Conservation (phyloP, 1,284 basidiomycete genomes). For the Sanghuangporus baumii region DNA sequence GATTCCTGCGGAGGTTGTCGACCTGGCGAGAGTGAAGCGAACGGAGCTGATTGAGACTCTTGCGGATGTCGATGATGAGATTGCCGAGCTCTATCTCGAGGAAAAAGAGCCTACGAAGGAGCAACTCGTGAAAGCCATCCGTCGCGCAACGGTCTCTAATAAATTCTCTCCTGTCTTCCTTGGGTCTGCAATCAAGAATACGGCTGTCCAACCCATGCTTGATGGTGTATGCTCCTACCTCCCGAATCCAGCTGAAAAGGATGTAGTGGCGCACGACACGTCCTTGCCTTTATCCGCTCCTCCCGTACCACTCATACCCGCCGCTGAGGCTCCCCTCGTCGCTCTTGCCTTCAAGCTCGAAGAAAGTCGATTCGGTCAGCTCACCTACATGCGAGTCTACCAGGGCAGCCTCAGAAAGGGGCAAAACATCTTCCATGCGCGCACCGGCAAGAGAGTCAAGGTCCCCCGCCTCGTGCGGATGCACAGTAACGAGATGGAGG, state of each 20-base stretch:
- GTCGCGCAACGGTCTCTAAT: slow-evolving; percentile 82
- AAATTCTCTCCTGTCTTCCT: slow-evolving; percentile 97
- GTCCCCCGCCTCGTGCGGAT: slow-evolving; percentile 96
- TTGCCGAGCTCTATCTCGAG: slow-evolving; percentile 88
- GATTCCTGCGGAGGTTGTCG: slow-evolving; percentile 74
- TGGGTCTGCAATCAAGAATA: slow-evolving; percentile 98
- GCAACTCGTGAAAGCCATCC: slow-evolving; percentile 82
- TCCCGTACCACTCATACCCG: slow-evolving; percentile 72
- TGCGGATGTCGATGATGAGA: slow-evolving; percentile 93
- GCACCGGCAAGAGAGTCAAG: slow-evolving; percentile 97
- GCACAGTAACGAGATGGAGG: slow-evolving; percentile 99
- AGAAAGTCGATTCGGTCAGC: slow-evolving; percentile 94
- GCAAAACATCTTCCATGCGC: slow-evolving; percentile 84
- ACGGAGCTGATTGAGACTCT: slow-evolving; percentile 92
- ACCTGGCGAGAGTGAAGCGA: slow-evolving; percentile 77
- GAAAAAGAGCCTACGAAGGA: slow-evolving; percentile 71
- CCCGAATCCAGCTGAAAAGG: slow-evolving; percentile 82
- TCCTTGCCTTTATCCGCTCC: slow-evolving; percentile 61
- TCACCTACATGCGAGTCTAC: slow-evolving; percentile 99
- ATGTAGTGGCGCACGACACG: slow-evolving; percentile 82
- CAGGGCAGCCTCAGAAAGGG: slow-evolving; percentile 90
- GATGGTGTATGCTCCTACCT: slow-evolving; percentile 97
- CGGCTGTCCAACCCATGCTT: slow-evolving; percentile 89
- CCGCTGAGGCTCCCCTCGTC: slow-evolving; percentile 83
- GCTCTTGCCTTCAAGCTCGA: slow-evolving; percentile 98